These are phyloP conservation scores for Haplographium delicatum DNA, from an alignment of 495 filamentous ascomycete species.

Conservation along the genomic window DNA sequence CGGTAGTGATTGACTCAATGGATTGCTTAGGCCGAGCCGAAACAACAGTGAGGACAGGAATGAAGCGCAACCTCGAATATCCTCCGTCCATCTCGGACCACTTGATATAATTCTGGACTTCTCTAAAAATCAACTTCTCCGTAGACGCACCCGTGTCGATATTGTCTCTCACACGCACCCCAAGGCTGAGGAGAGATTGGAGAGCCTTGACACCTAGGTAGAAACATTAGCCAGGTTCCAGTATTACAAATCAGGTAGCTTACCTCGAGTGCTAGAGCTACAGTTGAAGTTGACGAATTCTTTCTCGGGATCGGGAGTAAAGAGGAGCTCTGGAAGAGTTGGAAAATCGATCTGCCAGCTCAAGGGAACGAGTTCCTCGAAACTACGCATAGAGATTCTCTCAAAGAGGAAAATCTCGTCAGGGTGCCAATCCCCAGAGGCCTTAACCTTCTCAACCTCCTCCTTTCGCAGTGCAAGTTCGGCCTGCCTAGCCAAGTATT, in stretches of 20 bases:
- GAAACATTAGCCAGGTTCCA: neutral
- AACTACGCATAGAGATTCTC: slow-evolving; percentile 52
- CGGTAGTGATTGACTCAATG: slow-evolving; percentile 4
- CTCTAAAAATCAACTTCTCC: slow-evolving; percentile 15
- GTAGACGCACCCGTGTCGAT: neutral
- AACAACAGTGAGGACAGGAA: slow-evolving; percentile 19
- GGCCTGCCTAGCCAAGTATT: slow-evolving; percentile 23
- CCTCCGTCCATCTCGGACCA: slow-evolving; percentile 27
- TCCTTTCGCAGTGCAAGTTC: slow-evolving; percentile 19
- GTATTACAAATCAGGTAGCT: neutral
- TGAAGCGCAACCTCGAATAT: slow-evolving; percentile 12
- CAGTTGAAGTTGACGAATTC: slow-evolving; percentile 42
- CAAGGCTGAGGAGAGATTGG: slow-evolving; percentile 16
- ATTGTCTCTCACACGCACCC: slow-evolving; percentile 16
- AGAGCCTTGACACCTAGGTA: slow-evolving; percentile 22
- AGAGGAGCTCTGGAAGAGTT: slow-evolving; percentile 54
- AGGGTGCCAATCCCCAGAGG: slow-evolving; percentile 36
- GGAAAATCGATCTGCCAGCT: slow-evolving; percentile 57
- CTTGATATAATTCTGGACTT: slow-evolving; percentile 21
- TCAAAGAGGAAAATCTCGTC: slow-evolving; percentile 52
- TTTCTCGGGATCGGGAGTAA: slow-evolving; percentile 37
- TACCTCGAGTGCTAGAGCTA: slow-evolving; percentile 12
- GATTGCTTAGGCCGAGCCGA: slow-evolving; percentile 4
- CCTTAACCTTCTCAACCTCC: slow-evolving; percentile 14
- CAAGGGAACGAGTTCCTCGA: slow-evolving; percentile 50